Base-by-base conservation (phyloP, 148 eudicot genomes). In the Simmondsia chinensis region DNA sequence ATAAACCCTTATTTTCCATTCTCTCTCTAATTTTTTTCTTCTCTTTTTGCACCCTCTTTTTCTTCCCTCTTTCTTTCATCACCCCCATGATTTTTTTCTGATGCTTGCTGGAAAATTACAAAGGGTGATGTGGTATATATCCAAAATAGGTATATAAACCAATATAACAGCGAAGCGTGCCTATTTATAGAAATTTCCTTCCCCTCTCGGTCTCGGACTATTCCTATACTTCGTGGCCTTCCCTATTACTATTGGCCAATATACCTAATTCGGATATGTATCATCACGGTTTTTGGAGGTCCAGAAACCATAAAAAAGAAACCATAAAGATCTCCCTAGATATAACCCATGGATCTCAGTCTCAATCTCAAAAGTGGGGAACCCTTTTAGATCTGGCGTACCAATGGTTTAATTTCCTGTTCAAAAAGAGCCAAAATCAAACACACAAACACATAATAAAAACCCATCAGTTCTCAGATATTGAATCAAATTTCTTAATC, bases 371-470 rank as follows among this genome's bases (percentile, higher is more conserved):
- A 64, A 57, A 51, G 50, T 56, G 55, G 63, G 38, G 48, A 48
- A 39, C 57, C 61, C 53, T 66, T 49, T 63, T 58, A 69, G 75
- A 70, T 64, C 70, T 70, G 60, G 66, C 66, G 68, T 64, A 74
- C 74, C 82, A 70, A 58, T 42, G 82, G 61, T 65, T 60, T 69
- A 57, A 63, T 71, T 59, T 64, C 88, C 88, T 80, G 88, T 70
- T 32, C 33, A 70, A 36, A 65, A 69, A 59, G 61, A 33, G 55
- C 55, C 59, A 64, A 50, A 43, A 55, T 52, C 47, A 60, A 26
- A 19, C 47, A 59, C 35, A 43, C 50, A 58, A 45, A 62, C 52
- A 65, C 68, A 64, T 46, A 56, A 61, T 33, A 71, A 52, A n/a
- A 76, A 56, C 60, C 31, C 64, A 71, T 83, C 83, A 79, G 87